Evolutionary conservation across 139 green algal genomes (phyloP).

Genomic region (Dunaliella primolecta): DNA sequence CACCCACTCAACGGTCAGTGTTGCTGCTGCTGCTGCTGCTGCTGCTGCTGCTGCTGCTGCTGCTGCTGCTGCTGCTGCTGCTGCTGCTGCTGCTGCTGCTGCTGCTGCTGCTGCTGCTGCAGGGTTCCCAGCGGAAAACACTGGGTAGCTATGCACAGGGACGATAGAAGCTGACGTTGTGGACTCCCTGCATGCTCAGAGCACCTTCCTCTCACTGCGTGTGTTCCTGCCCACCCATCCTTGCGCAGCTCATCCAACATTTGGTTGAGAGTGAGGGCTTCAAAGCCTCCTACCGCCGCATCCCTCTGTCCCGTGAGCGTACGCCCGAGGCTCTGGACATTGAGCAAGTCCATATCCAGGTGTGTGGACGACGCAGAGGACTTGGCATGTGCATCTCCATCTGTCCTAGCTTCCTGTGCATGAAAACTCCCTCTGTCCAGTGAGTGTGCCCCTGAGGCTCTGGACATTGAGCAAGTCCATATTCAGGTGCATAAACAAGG

Average conservation of each 20-base stretch:
- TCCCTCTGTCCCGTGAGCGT: constrained; percentile 83
- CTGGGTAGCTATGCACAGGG: no score
- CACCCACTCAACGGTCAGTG: no score
- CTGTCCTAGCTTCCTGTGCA: no score
- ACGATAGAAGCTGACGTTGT: no score
- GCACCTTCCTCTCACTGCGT: no score
- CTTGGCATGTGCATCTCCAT: no score
- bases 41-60: not conserved
- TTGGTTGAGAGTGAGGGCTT: constrained; percentile 65
- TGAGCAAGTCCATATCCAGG: constrained; percentile 59
- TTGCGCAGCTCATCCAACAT: constrained; percentile 31
- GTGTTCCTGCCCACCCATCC: no score
- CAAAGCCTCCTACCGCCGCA: constrained; percentile 65
- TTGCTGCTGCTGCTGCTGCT: not conserved
- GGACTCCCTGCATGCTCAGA: no score
- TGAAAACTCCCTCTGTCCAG: constrained; percentile 85
- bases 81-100: not conserved
- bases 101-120: not conserved
- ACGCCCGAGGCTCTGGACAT: constrained; percentile 77
- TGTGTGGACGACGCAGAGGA: no score
- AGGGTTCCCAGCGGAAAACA: no score
- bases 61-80: constrained; percentile 1
- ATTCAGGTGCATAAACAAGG: no score
- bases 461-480: constrained; percentile 73
- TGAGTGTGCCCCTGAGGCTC: constrained; percentile 74